Base-by-base conservation (phyloP, 331 rosid species). In the Quercus lobata region DNA sequence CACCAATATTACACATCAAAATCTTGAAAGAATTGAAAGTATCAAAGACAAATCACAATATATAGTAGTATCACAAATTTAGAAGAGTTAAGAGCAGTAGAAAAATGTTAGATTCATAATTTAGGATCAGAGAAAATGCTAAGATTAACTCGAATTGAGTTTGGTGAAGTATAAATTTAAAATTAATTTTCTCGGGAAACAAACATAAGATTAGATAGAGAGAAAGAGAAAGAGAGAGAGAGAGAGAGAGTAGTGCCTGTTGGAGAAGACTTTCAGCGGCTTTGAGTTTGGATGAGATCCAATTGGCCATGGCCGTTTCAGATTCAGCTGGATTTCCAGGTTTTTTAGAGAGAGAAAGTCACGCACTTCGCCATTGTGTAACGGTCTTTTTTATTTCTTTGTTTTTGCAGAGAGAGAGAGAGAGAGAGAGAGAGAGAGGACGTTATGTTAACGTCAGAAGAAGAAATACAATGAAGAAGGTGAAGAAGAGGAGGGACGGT, bases 201-300 rank as follows among this genome's bases (percentile, higher is more conserved):
- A 54, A 44, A 74, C 17, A 34, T 12, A 9, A 54, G 46, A 73
- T 41, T 41, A 69, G 35, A 41, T 3, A 41, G 12, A 35, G 2
- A 35, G 32, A 30, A 5, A 30, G 35, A 41, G 12, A 41, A 4
- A 35, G 2, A 35, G 32, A 30, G 32, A 30, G 4, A 29, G 29
- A 27, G 29, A 27, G 29, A 27, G 29, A 69, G 72, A 80, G 37
- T 57, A 62, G 57, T 87, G 74, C 99, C 97, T 96, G 99, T 49
- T 91, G 99, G 70, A 96, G 99, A 87, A 96, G 82, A 80, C 25
- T 93, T 88, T 96, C 99, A 0, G 98, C 98, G 57, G 94, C 98
- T 93, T 89, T 96, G 84, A 96, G 98, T 77, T 96, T 96, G 86
- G 98, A 91, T 80, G 98, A 93, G 91, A 93, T 91, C 99, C 99